phyloP scores from a whole-genome alignment of 768 basidiomycete genomes.

The Boletus rufocinnamomeus region DNA sequence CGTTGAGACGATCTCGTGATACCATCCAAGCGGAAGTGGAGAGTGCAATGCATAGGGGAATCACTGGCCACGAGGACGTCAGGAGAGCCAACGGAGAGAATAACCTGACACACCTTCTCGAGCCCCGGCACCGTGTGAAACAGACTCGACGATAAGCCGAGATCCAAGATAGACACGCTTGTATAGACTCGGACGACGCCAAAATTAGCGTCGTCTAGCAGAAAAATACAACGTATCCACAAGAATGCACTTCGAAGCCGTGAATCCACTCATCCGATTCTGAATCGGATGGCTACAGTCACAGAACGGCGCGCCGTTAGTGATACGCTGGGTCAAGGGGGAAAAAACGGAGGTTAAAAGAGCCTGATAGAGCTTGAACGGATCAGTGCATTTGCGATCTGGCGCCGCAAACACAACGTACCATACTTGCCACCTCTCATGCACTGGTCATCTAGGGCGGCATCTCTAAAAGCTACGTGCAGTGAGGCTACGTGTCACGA shows the following conservation, averaged over 20 bases:
- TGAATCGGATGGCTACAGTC: slow-evolving; percentile 6
- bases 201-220: background rate
- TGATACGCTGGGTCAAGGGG: slow-evolving; percentile 1
- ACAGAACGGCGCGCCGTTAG: background rate
- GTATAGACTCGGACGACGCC: background rate
- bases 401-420: background rate
- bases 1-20: slow-evolving; percentile 1
- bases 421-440: background rate
- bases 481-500: background rate
- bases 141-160: background rate
- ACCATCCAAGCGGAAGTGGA: background rate
- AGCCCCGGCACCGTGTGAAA: slow-evolving; percentile 8
- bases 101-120: background rate
- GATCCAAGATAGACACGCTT: slow-evolving; percentile 1
- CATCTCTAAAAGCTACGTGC: background rate
- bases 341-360: background rate
- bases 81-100: background rate
- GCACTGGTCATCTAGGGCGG: background rate
- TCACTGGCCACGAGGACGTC: slow-evolving; percentile 8
- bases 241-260: background rate
- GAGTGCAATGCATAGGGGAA: background rate
- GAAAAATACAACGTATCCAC: background rate
- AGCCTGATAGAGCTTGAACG: background rate
- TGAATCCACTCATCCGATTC: slow-evolving; percentile 12
- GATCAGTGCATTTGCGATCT: background rate